Percentiles rank a stretch among this genome's conserved stretches.
These are phyloP conservation scores for Penicillium oxalicum DNA, from an alignment of 2,329 filamentous ascomycete genomes.

Conservation along the genomic window DNA sequence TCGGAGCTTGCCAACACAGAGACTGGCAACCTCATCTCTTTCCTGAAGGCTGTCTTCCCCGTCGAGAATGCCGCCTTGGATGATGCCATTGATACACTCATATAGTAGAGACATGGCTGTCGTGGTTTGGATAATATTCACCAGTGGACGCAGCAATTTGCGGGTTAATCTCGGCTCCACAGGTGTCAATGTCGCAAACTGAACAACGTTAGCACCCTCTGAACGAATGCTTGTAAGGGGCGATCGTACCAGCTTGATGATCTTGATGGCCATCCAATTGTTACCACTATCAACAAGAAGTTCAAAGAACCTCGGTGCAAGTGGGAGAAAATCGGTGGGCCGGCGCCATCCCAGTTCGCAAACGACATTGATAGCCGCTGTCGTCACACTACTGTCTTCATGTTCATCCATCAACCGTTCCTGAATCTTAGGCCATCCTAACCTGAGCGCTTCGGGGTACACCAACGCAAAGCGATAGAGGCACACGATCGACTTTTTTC, in stretches of 20 bases:
- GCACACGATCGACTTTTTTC: conserved; percentile 95
- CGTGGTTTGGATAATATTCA: conserved; percentile 87
- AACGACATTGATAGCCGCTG: conserved; percentile 92
- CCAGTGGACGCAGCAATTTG: conserved; percentile 85
- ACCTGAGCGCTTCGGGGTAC: conserved; percentile 88
- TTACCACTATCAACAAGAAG: conserved; percentile 86
- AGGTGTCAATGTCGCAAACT: conserved; percentile 93
- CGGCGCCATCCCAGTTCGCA: conserved; percentile 93
- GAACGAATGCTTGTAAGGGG: not conserved
- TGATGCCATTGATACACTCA: conserved; percentile 97
- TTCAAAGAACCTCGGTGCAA: conserved; percentile 88
- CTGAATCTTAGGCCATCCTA: conserved; percentile 96
- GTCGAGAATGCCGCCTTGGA: conserved; percentile 89
- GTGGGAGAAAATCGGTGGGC: conserved; percentile 85
- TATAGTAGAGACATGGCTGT: conserved; percentile 97
- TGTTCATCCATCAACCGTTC: conserved; percentile 83
- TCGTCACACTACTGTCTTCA: conserved; percentile 88
- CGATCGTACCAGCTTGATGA: conserved; percentile 78
- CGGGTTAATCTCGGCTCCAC: conserved; percentile 85
- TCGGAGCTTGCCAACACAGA: conserved; percentile 87
- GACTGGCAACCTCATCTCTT: conserved; percentile 81
- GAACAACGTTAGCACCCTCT: not conserved
- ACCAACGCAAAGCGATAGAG: conserved; percentile 88
- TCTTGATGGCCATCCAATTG: conserved; percentile 99
- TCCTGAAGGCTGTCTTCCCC: conserved; percentile 72